A percentile compares a stretch with the other conserved stretches of the same genome.
These are phyloP conservation scores for Sporothrix pseudoabietina DNA, from an alignment of 2,329 filamentous ascomycete species.

Conservation along the genomic window DNA sequence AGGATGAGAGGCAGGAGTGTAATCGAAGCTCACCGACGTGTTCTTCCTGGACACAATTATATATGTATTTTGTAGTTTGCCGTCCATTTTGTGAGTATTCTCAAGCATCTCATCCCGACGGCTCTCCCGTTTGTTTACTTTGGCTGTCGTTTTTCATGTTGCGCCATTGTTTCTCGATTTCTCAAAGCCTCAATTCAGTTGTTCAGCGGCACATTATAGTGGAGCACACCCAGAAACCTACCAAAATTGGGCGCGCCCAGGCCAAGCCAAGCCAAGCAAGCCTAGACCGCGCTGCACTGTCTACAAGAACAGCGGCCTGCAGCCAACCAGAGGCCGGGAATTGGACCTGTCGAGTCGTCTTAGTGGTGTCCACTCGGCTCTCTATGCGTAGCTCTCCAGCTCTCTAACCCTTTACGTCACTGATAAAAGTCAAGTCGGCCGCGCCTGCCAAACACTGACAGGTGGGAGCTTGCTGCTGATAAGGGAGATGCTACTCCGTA, in stretches of 20 bases:
- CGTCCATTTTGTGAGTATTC: too few species aligned
- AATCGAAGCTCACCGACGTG: too few species aligned
- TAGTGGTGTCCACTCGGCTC: background rate
- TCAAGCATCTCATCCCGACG: background rate
- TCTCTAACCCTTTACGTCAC: slow-evolving; percentile 8
- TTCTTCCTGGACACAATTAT: too few species aligned
- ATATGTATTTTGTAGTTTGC: too few species aligned
- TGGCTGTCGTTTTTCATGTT: background rate
- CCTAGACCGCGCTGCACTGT: background rate
- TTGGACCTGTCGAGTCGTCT: background rate
- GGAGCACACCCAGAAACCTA: background rate
- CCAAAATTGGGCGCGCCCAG: background rate
- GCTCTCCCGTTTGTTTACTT: background rate
- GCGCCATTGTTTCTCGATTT: slow-evolving; percentile 1
- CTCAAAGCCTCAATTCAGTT: background rate
- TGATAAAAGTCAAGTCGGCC: slow-evolving; percentile 4
- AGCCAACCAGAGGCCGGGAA: slow-evolving; percentile 6
- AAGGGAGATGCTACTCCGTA: background rate
- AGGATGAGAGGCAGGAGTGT: background rate
- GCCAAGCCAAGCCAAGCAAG: background rate
- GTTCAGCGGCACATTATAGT: background rate
- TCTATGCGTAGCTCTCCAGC: background rate
- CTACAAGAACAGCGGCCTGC: background rate
- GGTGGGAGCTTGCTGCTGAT: background rate
- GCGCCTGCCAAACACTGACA: background rate